These are phyloP conservation scores for Fusarium sp. DNA, from an alignment of 2,329 filamentous ascomycete species.

Conservation along the genomic window DNA sequence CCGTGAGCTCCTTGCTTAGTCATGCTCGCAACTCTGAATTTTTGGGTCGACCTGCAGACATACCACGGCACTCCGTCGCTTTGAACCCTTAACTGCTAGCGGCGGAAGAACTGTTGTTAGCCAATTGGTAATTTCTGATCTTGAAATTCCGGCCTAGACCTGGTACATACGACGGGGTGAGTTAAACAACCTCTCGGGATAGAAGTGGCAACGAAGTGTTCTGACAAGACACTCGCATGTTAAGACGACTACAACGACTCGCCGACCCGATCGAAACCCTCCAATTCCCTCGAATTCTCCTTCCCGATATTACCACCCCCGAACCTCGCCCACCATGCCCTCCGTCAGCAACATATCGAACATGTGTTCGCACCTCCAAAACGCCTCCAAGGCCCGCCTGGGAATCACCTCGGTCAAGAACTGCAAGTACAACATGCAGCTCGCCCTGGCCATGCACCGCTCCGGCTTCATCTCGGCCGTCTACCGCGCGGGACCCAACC, in stretches of 20 bases:
- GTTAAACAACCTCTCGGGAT: slow-evolving; percentile 3
- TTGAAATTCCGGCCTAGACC: not conserved
- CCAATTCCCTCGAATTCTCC: not conserved
- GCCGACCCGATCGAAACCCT: not conserved
- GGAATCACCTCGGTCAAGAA: slow-evolving; percentile 86
- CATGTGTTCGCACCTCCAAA: slow-evolving; percentile 92
- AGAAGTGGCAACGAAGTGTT: slow-evolving; percentile 3
- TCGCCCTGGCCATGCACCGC: slow-evolving; percentile 83
- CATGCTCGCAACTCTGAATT: slow-evolving; percentile 34
- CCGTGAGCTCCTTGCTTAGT: slow-evolving; percentile 27
- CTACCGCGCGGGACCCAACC: slow-evolving; percentile 73
- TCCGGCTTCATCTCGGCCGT: slow-evolving; percentile 85
- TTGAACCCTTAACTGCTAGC: slow-evolving; percentile 7
- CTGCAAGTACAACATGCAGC: slow-evolving; percentile 81
- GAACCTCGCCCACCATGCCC: slow-evolving; percentile 47
- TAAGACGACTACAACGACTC: slow-evolving; percentile 6
- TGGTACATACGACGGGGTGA: slow-evolving; percentile 22
- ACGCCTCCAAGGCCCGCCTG: slow-evolving; percentile 85
- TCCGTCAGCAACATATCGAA: slow-evolving; percentile 78
- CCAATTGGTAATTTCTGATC: not conserved
- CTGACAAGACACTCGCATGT: slow-evolving; percentile 12
- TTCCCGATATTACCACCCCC: not conserved
- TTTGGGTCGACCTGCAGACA: slow-evolving; percentile 32
- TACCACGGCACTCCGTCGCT: slow-evolving; percentile 26
- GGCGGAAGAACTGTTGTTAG: slow-evolving; percentile 5